Percentiles rank a stretch among this genome's conserved stretches.
Conservation (phyloP, 495 filamentous ascomycete species). For the Xylaria cubensis region DNA sequence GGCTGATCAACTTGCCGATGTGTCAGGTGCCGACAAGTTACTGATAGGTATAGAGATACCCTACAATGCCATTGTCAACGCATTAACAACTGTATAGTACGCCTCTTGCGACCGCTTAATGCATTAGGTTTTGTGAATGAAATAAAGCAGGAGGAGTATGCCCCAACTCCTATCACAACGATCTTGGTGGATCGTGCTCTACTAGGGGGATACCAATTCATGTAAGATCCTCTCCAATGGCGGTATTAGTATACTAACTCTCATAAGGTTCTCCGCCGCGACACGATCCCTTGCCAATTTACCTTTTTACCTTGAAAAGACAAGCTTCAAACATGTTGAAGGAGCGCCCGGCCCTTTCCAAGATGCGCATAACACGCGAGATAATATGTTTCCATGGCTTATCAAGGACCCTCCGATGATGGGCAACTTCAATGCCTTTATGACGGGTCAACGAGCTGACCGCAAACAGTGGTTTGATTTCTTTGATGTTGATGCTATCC, state of each 20-base stretch:
- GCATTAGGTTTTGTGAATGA: conserved; percentile 57
- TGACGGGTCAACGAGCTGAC: conserved; percentile 29
- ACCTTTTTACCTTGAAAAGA: conserved; percentile 35
- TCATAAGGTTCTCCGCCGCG: conserved; percentile 20
- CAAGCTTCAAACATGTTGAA: conserved; percentile 25
- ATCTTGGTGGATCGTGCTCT: conserved; percentile 36
- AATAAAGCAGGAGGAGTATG: conserved; percentile 51
- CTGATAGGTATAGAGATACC: conserved; percentile 26
- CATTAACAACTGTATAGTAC: conserved; percentile 2
- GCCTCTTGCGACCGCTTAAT: conserved; percentile 52
- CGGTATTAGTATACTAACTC: conserved; percentile 15
- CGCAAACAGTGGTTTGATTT: conserved; percentile 27
- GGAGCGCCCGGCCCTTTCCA: conserved; percentile 29
- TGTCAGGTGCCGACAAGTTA: conserved; percentile 25
- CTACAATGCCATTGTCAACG: not conserved
- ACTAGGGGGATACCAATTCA: conserved; percentile 32
- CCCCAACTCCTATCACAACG: conserved; percentile 50
- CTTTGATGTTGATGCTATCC: conserved; percentile 22
- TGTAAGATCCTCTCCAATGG: conserved; percentile 37
- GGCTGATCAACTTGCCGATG: conserved; percentile 21
- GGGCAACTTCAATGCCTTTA: conserved; percentile 32
- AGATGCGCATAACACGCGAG: conserved; percentile 28
- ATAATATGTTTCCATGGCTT: conserved; percentile 32
- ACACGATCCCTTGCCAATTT: conserved; percentile 29
- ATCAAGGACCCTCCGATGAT: conserved; percentile 29